Evolutionary conservation across 352 stramenopile species (phyloP), one percentile per base, ranked within the genome.

Genomic region (Phytopythium chamaehyphon): DNA sequence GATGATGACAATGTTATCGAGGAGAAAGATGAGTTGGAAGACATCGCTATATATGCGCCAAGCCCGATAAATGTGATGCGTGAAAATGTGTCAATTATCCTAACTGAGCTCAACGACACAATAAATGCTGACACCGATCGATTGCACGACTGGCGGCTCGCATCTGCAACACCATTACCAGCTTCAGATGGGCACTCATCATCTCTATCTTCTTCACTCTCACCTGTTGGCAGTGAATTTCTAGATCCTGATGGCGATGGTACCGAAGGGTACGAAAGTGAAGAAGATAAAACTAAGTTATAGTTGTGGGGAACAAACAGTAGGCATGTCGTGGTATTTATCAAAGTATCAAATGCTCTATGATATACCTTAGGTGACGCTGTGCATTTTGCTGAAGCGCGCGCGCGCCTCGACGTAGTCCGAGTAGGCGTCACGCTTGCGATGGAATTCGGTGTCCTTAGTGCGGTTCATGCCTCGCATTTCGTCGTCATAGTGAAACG

Each of bases 321-420:
- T n/a, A n/a, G n/a, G n/a, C n/a, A n/a, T n/a, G n/a, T n/a, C n/a
- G 28, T 33, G 28, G 14, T 31, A 10, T 33, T 35, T 26, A n/a
- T 44, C 15, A 23, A 4, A 21, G 6, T 40, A 16, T 16, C 23
- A 11, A n/a, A n/a, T n/a, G n/a, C n/a, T n/a, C n/a, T n/a, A n/a
- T n/a, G n/a, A n/a, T n/a, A n/a, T 36, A 19, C 12, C 14, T 56
- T 69, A 94, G 19, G 76, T 93, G 18, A 94, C 84, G 47, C 82
- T 92, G 62, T 94, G 84, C 82, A 94, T 92, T 61, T 94, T 94
- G 58, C 82, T 93, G 66, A 94, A 94, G 16, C 84, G 77, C 24
- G 82, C 84, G 40, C 82, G 75, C n/a, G 84, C 84, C 56, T 94
- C 84, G 47, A 94, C 82, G 51, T 94, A 94, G 47, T 93, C 84